These are phyloP conservation scores for Massarina eburnea DNA, from an alignment of 2,329 filamentous ascomycete species.

Conservation along the genomic window DNA sequence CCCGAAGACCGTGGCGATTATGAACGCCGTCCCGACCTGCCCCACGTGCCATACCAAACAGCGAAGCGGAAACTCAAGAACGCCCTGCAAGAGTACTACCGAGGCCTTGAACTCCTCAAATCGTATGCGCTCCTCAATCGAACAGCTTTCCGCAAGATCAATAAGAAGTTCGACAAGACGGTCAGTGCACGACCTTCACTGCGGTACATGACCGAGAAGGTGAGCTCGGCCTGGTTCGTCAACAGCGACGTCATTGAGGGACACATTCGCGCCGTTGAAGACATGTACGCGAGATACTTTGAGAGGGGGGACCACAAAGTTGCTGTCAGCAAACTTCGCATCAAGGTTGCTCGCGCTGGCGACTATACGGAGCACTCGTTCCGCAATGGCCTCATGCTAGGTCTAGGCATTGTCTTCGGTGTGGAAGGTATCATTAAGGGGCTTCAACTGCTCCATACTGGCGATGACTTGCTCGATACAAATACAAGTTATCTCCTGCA, in stretches of 20 bases:
- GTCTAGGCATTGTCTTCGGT: constrained; percentile 47
- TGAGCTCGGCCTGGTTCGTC: constrained; percentile 89
- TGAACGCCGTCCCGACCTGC: constrained; percentile 36
- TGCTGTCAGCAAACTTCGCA: constrained; percentile 82
- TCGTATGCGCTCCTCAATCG: constrained; percentile 87
- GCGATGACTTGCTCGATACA: constrained; percentile 23
- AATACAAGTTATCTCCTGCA: constrained; percentile 62
- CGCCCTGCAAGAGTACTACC: constrained; percentile 90
- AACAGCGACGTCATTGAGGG: constrained; percentile 81
- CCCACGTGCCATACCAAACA: constrained; percentile 75
- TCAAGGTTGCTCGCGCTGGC: constrained; percentile 61
- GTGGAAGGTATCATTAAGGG: constrained; percentile 48
- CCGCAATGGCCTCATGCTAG: constrained; percentile 55
- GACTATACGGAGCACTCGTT: constrained; percentile 63
- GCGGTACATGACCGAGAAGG: constrained; percentile 86
- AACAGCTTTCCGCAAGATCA: constrained; percentile 94
- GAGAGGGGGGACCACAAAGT: constrained; percentile 92
- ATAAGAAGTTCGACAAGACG: constrained; percentile 97
- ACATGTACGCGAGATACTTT: constrained; percentile 92
- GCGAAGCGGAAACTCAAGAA: constrained; percentile 91
- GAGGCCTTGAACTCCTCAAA: constrained; percentile 87
- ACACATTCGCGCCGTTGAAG: constrained; percentile 79
- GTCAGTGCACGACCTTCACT: constrained; percentile 75
- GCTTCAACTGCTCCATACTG: constrained; percentile 27
- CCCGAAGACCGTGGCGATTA: constrained; percentile 47